Base-by-base conservation (phyloP, 2,329 filamentous ascomycete genomes). In the Colletotrichum somersetense region DNA sequence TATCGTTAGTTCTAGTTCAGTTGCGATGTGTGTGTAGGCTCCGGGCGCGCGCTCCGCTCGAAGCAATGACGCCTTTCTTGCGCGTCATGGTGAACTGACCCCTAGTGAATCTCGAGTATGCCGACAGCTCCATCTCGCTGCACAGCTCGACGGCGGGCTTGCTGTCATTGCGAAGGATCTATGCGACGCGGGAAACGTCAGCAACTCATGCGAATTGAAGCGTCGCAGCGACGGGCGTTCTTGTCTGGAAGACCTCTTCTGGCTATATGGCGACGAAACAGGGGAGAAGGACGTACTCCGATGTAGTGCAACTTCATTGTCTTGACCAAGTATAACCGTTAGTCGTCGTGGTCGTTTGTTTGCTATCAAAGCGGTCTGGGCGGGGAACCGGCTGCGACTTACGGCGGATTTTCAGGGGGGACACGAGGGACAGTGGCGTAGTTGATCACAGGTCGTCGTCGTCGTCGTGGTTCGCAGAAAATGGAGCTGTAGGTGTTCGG, bases 251-350 rank as follows among this genome's bases (percentile, higher is more conserved):
- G 20, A n/a, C 18, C 30, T 11, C 40, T 26, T 62, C 11, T 5
- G 6, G 23, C 2, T 14, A 46, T 35, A 23, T 5, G 66, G 76
- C 74, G 56, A 42, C 7, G n/a, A 58, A 74, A 70, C 75, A 76
- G 76, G 78, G 71, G 71, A 76, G 76, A 76, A 74, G 62, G 72
- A 74, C 91, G 75, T 91, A 96, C 94, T 78, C 93, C 94, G 80
- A 97, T 94, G 84, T 96, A 96, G 83, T 93, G 88, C 82, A 96
- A 85, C 90, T 95, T 96, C 93, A 96, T 96, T 80, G 78, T 91
- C 66, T 70, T 48, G n/a, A 56, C 23, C 18, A 52, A 35, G 14
- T 61, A 35, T 16, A 10, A 35, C 26, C 30, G 66, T 72, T 48
- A 72, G 70, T 61, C 42, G 50, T 30, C 57, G 23, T 44, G 38